Evolutionary conservation across 2,329 filamentous ascomycete species (phyloP), one percentile per base, ranked within the genome.

Genomic region (Stagonosporopsis rhizophila): DNA sequence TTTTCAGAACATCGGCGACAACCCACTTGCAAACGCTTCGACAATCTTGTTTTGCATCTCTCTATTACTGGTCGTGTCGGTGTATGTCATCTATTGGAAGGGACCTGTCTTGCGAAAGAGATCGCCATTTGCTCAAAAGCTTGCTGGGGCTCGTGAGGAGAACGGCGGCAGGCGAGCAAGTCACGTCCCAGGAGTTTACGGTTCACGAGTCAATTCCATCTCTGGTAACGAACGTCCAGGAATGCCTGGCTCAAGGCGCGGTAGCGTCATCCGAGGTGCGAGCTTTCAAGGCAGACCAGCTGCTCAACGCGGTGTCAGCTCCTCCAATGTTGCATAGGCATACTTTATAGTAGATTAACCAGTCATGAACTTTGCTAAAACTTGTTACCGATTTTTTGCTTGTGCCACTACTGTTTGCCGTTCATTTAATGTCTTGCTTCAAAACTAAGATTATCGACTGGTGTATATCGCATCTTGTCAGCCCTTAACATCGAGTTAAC

Each of bases 31-130:
- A 27, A 80, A 80, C 59, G 84, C 85, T 0, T 85, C 82, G 23
- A 83, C 83, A 0, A 79, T 87, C n/a, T 79, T 88, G 0, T 82
- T 79, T 14, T 78, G 72, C 28, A 73, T 87, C 39, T 78, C 81
- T 0, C 64, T 82, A 2, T 75, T 86, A 2, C 74, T 75, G 9
- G 72, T 74, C 1, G 61, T 69, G 1, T 73, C 71, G 0, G 68
- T 83, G 2, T 65, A 84, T 19, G 77, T 87, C 5, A 78, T 82
- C 9, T 77, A 82, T 39, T 82, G 79, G 78, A 83, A 85, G 61
- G 85, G 85, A 0, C 83, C 84, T 0, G 73, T 71, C 2, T 77
- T 87, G 27, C 77, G 85, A 6, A 79, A 77, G 52, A 75, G 78
- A 12, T 83, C 81, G 48, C 78, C 81, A 6, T 86, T 87, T 62